phyloP scores from a whole-genome alignment of 1,284 basidiomycete species.

The Caloboletus inedulis region DNA sequence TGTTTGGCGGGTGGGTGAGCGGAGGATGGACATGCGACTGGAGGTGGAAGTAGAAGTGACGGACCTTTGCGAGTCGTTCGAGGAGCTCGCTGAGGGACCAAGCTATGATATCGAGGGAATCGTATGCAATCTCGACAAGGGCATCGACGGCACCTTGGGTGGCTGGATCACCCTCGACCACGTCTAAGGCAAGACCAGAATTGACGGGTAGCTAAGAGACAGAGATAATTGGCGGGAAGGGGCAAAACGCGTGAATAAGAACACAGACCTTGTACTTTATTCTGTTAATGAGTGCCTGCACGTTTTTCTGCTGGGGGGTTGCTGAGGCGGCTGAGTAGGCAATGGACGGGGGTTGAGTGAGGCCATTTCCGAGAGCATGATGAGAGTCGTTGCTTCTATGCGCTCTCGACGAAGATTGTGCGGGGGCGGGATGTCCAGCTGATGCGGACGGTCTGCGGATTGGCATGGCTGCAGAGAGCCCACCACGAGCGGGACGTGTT shows the following conservation, averaged over 20 bases:
- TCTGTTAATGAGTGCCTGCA: constrained; percentile 67
- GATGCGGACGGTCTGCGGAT: constrained; percentile 48
- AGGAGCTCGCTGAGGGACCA: constrained; percentile 74
- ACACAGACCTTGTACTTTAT: constrained; percentile 63
- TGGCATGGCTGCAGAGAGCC: constrained; percentile 36
- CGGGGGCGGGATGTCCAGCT: constrained; percentile 30
- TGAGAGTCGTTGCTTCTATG: constrained; percentile 53
- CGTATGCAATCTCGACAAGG: constrained; percentile 72
- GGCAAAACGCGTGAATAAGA: background rate
- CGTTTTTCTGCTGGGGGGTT: constrained; percentile 70
- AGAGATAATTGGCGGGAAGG: background rate
- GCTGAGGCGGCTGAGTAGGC: constrained; percentile 37
- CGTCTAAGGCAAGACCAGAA: constrained; percentile 70
- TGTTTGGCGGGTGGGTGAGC: constrained; percentile 26
- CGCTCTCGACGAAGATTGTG: constrained; percentile 34
- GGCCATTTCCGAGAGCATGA: constrained; percentile 39
- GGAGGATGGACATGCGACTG: background rate
- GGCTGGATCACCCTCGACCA: constrained; percentile 71
- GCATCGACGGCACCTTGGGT: constrained; percentile 74
- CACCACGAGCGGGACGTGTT: constrained; percentile 10
- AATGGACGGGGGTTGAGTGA: constrained; percentile 33
- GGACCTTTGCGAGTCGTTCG: constrained; percentile 74
- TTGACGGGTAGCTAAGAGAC: constrained; percentile 72
- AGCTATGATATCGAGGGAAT: constrained; percentile 75
- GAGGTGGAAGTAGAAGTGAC: constrained; percentile 22